phyloP scores from a whole-genome alignment of 1,139 yeast species.

The Kluyveromyces marxianus region DNA sequence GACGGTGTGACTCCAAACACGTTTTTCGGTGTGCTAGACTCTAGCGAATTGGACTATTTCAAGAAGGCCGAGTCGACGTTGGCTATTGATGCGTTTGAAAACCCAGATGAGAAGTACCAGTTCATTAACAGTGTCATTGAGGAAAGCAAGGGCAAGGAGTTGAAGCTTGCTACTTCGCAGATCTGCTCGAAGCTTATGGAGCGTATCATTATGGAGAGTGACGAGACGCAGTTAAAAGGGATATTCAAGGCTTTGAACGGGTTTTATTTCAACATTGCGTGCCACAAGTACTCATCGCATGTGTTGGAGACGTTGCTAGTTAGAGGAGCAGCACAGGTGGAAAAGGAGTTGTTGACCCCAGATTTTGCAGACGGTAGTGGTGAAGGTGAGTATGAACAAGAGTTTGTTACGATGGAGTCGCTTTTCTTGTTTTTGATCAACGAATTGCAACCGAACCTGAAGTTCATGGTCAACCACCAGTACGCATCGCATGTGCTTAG shows the following conservation, averaged over 20 bases:
- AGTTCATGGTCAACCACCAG: constrained; percentile 58
- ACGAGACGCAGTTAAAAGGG: constrained; percentile 54
- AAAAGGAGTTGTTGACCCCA: constrained; percentile 51
- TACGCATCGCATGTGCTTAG: constrained; percentile 88
- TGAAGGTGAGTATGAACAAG: constrained; percentile 34
- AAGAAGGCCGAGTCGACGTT: constrained; percentile 86
- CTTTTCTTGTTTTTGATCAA: constrained; percentile 55
- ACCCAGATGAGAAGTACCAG: constrained; percentile 62
- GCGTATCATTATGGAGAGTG: constrained; percentile 64
- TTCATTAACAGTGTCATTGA: constrained; percentile 74
- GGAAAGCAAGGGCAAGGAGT: constrained; percentile 83
- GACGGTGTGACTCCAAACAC: constrained; percentile 31
- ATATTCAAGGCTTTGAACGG: constrained; percentile 63
- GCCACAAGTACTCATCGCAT: constrained; percentile 90
- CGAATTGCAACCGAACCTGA: constrained; percentile 57
- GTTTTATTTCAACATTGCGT: constrained; percentile 67
- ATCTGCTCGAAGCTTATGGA: constrained; percentile 91
- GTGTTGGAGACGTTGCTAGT: constrained; percentile 82
- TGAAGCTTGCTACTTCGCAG: constrained; percentile 88
- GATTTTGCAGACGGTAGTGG: constrained; percentile 15
- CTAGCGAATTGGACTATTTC: constrained; percentile 81
- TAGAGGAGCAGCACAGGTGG: constrained; percentile 67
- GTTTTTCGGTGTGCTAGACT: constrained; percentile 81
- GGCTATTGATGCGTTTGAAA: constrained; percentile 71
- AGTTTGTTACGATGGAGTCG: constrained; percentile 50